Evolutionary conservation across 179 eudicot genomes (phyloP), one percentile per base, ranked within the genome.

Genomic region (Spinacia oleracea): DNA sequence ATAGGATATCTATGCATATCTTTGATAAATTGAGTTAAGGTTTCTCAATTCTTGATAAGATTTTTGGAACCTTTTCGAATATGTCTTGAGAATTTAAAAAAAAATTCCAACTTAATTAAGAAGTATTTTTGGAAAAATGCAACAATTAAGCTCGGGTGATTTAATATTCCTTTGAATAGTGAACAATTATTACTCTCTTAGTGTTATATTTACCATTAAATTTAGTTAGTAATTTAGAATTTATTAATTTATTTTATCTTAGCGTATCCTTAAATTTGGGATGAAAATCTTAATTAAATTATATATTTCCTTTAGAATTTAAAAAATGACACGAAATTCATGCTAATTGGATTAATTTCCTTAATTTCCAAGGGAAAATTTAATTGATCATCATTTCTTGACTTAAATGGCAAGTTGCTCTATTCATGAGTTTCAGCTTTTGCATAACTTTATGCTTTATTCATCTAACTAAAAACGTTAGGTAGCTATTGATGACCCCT

Each of bases 401-500:
- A 74, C 84, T 82, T 78, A 50, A 27, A 78, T 78, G 81, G 34
- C 84, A 82, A 82, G 84, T 59, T 82, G 75, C 21, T 58, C 62
- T 73, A 56, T 73, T 34, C 69, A 69, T 45, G 20, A 38, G 74
- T 66, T 25, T 5, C n/a, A 56, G 14, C 43, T 46, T 72, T 77
- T 60, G 12, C 42, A 25, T 16, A 71, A 71, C 58, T 29, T 62
- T 68, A 11, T 31, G 63, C 45, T 62, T 58, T 70, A 38, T 21
- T 34, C 56, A 72, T 80, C 65, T 51, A 79, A 79, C 83, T 9
- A 35, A 58, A 23, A 31, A 48, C 10, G 74, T 64, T 77, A 67
- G 72, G 68, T 77, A 53, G 79, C 56, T 75, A 80, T 83, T 79
- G 74, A 83, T 76, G 83, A 83, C 48, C 76, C 83, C 81, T 83